Conservation (phyloP, 163 green algal genomes). For the Chlamydomonas reinhardtii region DNA sequence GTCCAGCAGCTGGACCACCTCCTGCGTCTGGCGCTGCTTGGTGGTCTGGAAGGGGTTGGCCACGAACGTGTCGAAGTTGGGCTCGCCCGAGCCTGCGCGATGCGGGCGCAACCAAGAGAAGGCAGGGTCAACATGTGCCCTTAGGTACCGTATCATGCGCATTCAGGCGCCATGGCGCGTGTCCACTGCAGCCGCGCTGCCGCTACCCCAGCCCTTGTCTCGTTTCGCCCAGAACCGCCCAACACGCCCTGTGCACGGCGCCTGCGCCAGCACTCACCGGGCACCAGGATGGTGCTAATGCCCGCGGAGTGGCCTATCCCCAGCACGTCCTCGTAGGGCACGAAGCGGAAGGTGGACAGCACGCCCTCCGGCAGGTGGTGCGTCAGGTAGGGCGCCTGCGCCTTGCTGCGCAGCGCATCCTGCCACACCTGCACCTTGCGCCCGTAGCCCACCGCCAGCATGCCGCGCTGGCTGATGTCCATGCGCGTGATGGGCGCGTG, state of each 20-base stretch:
- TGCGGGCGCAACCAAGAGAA: too few relatives aligned
- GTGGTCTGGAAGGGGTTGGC: slow-evolving; percentile 93
- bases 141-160: not conserved
- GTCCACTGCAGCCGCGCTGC: too few relatives aligned
- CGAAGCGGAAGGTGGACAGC: slow-evolving; percentile 85
- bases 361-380: slow-evolving; percentile 74
- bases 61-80: slow-evolving; percentile 98
- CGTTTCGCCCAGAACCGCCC: too few relatives aligned
- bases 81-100: slow-evolving; percentile 83
- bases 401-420: slow-evolving; percentile 86
- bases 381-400: slow-evolving; percentile 89
- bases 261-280: slow-evolving; percentile 57
- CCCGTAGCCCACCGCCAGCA: slow-evolving; percentile 91
- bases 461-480: slow-evolving; percentile 93
- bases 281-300: slow-evolving; percentile 88
- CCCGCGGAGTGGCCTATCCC: slow-evolving; percentile 85
- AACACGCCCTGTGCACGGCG: too few relatives aligned
- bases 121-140: slow-evolving; percentile 7
- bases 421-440: slow-evolving; percentile 92
- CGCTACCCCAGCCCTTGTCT: too few relatives aligned
- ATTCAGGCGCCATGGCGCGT: not conserved
- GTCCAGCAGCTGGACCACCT: slow-evolving; percentile 93
- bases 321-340: slow-evolving; percentile 97
- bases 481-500: slow-evolving; percentile 77
- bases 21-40: slow-evolving; percentile 86